Base-by-base conservation (phyloP, 371 early-diverging fungal genomes). In the Dichotomocladium elegans region DNA sequence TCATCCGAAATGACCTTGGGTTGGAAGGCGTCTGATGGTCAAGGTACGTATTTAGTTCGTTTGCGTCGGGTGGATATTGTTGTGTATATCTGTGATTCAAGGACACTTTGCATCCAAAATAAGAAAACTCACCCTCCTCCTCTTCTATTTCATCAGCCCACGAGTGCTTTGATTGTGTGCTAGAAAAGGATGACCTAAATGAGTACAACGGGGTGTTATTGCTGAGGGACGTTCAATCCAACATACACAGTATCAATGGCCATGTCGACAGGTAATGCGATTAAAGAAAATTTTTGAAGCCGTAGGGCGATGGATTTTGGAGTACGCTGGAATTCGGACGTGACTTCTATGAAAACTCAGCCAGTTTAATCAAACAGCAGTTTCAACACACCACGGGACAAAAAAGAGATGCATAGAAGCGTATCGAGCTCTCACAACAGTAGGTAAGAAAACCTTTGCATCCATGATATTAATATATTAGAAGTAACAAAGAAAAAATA, bases 61-160 rank as follows among this genome's bases (percentile, higher is more conserved):
- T 41, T n/a, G 26, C 24, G 26, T 54, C 31, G 41, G 27, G 35
- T 48, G 15, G 48, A 15, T 29, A 40, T 17, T 22, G 28, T 19
- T 19, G 6, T 33, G 3, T 28, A 19, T 34, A 40, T 15, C 4
- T 21, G 9, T 12, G n/a, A n/a, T n/a, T n/a, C n/a, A n/a, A n/a
- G n/a, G n/a, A n/a, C n/a, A n/a, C n/a, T n/a, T n/a, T n/a, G 44
- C 22, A 4, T 41, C 11, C 12, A 17, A 31, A 15, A 2, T 21
- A 45, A 24, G 9, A 34, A n/a, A 26, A 15, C 37, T 43, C 53
- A 77, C 74, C 75, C 63, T 75, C 72, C 67, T 86, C 87, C 55
- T 84, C 83, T 55, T 82, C 86, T 57, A 84, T 77, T 67, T 86
- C 87, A 56, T 86, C 87, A 57, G 87, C 87, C 85, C 87, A 86